Percentiles rank a stretch among this genome's conserved stretches.
Conservation (phyloP, 2,329 filamentous ascomycete species). For the Colletotrichum salicis region DNA sequence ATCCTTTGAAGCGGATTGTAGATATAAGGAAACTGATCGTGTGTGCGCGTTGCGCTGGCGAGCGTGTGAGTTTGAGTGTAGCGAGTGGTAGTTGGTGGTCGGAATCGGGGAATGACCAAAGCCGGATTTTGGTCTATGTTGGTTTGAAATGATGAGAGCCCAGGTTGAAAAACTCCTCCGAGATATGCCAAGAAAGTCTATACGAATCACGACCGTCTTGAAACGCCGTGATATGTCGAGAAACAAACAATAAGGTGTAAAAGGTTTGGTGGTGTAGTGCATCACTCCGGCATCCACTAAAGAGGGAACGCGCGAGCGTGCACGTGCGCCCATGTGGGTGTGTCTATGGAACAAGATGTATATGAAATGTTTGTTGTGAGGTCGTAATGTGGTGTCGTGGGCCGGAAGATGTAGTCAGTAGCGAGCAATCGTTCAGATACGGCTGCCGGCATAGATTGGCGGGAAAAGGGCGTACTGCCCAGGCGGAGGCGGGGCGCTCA, state of each 20-base stretch:
- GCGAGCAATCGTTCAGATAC: constrained; percentile 40
- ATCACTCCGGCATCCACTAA: not conserved
- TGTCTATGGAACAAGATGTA: constrained; percentile 1
- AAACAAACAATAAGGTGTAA: not conserved
- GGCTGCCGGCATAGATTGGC: constrained; percentile 43
- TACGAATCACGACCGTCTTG: constrained; percentile 12
- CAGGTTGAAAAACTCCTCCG: constrained; percentile 9
- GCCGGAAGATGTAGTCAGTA: not conserved
- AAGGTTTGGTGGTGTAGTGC: constrained; percentile 9
- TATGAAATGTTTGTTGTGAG: not conserved
- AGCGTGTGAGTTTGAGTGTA: not conserved
- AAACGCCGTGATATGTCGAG: constrained; percentile 16
- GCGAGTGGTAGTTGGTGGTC: constrained; percentile 6
- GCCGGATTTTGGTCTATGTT: constrained; percentile 19
- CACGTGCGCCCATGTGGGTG: not conserved
- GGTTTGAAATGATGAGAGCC: constrained; percentile 5
- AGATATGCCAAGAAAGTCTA: constrained; percentile 25
- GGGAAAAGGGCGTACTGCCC: constrained; percentile 61
- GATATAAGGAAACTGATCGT: constrained; percentile 5
- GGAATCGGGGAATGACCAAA: not conserved
- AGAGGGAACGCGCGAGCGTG: not conserved
- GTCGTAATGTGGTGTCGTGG: not conserved
- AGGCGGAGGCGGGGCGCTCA: constrained; percentile 56
- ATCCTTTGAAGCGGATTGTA: not conserved
- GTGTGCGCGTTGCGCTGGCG: not conserved